Percentiles rank a stretch among this genome's conserved stretches.
These are phyloP conservation scores for Apophysomyces elegans DNA, from an alignment of 371 early-diverging fungal genomes.

Conservation along the genomic window DNA sequence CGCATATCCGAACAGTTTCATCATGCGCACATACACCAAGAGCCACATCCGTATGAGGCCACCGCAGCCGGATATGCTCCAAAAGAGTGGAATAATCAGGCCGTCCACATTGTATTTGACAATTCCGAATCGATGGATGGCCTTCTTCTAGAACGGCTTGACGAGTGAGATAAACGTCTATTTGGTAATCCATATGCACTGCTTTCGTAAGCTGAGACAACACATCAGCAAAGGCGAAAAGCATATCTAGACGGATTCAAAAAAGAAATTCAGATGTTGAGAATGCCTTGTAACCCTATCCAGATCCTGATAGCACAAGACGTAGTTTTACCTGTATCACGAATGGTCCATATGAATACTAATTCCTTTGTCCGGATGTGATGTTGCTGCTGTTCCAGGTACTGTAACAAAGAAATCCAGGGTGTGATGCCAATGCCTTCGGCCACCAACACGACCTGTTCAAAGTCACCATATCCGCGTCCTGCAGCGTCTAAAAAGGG, in stretches of 20 bases:
- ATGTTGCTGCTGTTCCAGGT: slow-evolving; percentile 21
- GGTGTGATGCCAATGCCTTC: slow-evolving; percentile 53
- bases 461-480: slow-evolving; percentile 32
- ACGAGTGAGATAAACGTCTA: slow-evolving; percentile 17
- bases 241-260: not conserved
- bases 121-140: not conserved
- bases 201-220: slow-evolving; percentile 3
- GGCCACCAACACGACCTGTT: slow-evolving; percentile 35
- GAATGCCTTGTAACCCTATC: too few relatives aligned
- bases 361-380: slow-evolving; percentile 22
- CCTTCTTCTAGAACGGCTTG: not conserved
- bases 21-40: slow-evolving; percentile 45
- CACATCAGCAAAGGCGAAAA: slow-evolving; percentile 11
- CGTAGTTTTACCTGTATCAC: slow-evolving; percentile 26
- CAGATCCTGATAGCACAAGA: too few relatives aligned
- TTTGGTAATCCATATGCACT: not conserved
- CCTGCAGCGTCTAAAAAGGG: slow-evolving; percentile 18
- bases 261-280: too few relatives aligned
- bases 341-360: slow-evolving; percentile 32
- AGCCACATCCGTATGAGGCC: slow-evolving; percentile 16
- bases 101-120: slow-evolving; percentile 17
- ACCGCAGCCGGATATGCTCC: slow-evolving; percentile 8
- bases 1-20: slow-evolving; percentile 23
- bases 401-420: slow-evolving; percentile 42
- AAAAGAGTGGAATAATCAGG: slow-evolving; percentile 26